Base-by-base conservation (phyloP, 352 stramenopile species). In the Lagenidium giganteum region DNA sequence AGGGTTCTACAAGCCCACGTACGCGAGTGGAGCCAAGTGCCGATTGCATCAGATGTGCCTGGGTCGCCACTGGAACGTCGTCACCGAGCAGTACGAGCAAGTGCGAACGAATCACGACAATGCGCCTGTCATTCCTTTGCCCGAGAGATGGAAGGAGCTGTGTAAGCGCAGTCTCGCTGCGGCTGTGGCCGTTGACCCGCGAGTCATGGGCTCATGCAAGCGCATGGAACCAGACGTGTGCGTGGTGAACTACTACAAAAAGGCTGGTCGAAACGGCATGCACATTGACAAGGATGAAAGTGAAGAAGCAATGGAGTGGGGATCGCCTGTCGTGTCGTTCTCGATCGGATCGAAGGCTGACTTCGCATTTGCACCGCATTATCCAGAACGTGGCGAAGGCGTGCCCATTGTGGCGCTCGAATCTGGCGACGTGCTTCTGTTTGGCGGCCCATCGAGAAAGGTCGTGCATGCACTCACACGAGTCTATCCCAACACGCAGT, bases 201-300 rank as follows among this genome's bases (percentile, higher is more conserved):
- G 49, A 8, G 72, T 85, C 13, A 51, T 84, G 55, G 75, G 75
- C n/a, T 47, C 47, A 16, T 84, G 67, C 51, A 8, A 23, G 6
- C 26, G 31, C 9, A 71, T 88, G 55, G 51, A 23, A 16, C 76
- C 73, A 0, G 72, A 88, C 25, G 74, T 88, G 36, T 85, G 70
- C 33, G 70, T 86, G 16, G 72, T 85, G 38, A 86, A 86, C 46
- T 88, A 82, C 35, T 86, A 86, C 59, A 83, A 84, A 49, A 82
- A 83, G 46, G 70, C 70, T 16, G 76, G 76, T 0, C 61, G 71
- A 50, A 88, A 84, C 30, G 76, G 71, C 44, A 76, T 87, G 67
- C 75, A 87, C 50, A 60, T 83, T 18, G 75, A 87, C 61, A 84
- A 85, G 53, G 69, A 85, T 49, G 75, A 87, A 42, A 82, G 70